These are phyloP conservation scores for Nigrospora sphaerica DNA, from an alignment of 2,329 filamentous ascomycete species.

Conservation along the genomic window DNA sequence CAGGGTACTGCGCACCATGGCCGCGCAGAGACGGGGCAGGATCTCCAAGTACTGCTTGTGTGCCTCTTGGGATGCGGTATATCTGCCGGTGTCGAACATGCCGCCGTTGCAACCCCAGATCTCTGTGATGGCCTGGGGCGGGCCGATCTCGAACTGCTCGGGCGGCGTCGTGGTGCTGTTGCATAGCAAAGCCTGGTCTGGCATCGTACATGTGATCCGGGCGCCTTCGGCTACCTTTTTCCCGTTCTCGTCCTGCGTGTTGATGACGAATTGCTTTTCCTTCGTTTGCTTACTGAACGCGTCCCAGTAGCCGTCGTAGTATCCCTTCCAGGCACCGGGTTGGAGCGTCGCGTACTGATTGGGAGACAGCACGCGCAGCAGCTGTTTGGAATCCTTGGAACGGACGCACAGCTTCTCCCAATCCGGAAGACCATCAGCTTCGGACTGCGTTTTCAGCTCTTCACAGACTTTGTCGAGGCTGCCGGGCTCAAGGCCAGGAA, in stretches of 20 bases:
- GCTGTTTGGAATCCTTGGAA: conserved; percentile 12
- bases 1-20: conserved; percentile 38
- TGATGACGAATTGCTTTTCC: conserved; percentile 32
- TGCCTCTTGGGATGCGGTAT: conserved; percentile 22
- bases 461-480: conserved; percentile 32
- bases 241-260: conserved; percentile 26
- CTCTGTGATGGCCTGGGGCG: conserved; percentile 28
- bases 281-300: conserved; percentile 36
- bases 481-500: conserved; percentile 17
- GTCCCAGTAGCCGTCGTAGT: conserved; percentile 37
- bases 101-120: conserved; percentile 46
- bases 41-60: conserved; percentile 10
- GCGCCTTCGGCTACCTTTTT: conserved; percentile 32
- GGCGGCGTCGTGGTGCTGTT: background rate
- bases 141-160: background rate
- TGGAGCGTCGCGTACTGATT: conserved; percentile 23
- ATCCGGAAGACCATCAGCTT: conserved; percentile 25
- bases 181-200: background rate
- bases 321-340: background rate
- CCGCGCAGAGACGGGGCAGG: conserved; percentile 41
- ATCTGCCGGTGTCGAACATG: conserved; percentile 34
- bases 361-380: conserved; percentile 37
- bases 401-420: conserved; percentile 36
- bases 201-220: conserved; percentile 24
- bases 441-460: conserved; percentile 28